Evolutionary conservation across 2,329 filamentous ascomycete species (phyloP), one percentile per base, ranked within the genome.

Genomic region (Alternaria incomplexa): DNA sequence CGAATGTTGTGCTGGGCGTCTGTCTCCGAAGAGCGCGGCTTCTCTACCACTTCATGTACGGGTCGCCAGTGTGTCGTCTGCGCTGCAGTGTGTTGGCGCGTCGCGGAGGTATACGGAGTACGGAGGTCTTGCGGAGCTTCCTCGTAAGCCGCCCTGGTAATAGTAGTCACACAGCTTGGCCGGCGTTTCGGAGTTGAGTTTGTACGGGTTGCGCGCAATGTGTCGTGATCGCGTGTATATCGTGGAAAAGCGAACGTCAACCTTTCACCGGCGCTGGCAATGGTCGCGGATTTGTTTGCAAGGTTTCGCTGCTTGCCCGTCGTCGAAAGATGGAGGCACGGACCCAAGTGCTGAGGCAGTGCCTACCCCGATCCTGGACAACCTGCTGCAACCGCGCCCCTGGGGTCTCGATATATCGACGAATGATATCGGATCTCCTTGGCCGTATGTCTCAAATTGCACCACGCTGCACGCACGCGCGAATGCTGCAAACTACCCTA

Each of bases 1-100:
- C 73, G 69, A 64, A 64, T 61, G 61, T 64, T 32, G 58, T 58
- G 62, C 55, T 52, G 55, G 60, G 63, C 63, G 55, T 54, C 56
- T 36, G 59, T 69, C 69, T 75, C 68, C 66, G 60, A 67, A 66
- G 70, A 71, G 66, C 65, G 56, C 61, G 65, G 63, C 62, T 71
- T 61, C 64, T 51, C 58, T 65, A 55, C 64, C 63, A 48, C 62
- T 61, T 71, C 76, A 75, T 79, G 65, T 52, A 71, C 72, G 64
- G 63, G 26, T 26, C 10, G 40, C 57, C 32, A n/a, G 23, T 46
- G 6, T 59, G 25, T 36, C 30, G 43, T 26, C 48, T 45, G 28
- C n/a, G 46, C 15, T 50, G 40, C 32, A 54, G 22, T 36, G 54
- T 55, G 55, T 44, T 23, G 56, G 32, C 36, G 60, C 48, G 63